Base-by-base conservation (phyloP, 31 red algal genomes). In the Endocladia muricata region DNA sequence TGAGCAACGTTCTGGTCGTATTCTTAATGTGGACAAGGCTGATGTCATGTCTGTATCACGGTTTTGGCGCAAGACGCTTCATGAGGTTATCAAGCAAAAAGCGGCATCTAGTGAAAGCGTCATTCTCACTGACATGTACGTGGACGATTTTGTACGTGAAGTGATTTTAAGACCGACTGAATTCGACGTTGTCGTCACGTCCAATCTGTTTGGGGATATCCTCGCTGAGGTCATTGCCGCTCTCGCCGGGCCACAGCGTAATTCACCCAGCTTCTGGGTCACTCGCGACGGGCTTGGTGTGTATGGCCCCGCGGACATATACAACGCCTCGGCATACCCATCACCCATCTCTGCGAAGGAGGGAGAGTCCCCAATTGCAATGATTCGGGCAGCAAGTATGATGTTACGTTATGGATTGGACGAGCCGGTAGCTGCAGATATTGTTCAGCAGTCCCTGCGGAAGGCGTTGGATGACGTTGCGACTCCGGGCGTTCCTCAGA, bases 21-120 rank as follows among this genome's bases (percentile, higher is more conserved):
- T 96, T 62, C 34, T 82, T 42, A 96, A 96, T 54, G 93, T 96
- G 7, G 93, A 96, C 88, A 91, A 96, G 79, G 93, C 93, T 21
- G 93, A 96, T 68, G 83, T 69, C 1, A 78, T 96, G 88, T 83
- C 84, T 48, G 83, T 96, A 55, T 88, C 82, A 52, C 61, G 79
- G 43, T 96, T 96, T 73, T 96, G 93, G 93, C 70, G 93, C 33
- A 70, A 49, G 13, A 76, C 35, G 4, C 41, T 96, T 65, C 93
- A 96, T 40, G 62, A 70, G 4, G 67, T 65, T 42, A 83, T 96
- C 37, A 69, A 70, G 29, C 56, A 88, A 25, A 68, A 74, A 59
- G 74, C 77, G 21, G 41, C 42, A 11, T 57, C 72, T 1, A 80
- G 81, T 37, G 61, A 80, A 26, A 70, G 84, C 6, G 69, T 94